Evolutionary conservation across 306 rosid species (phyloP), one percentile per base, ranked within the genome.

Genomic region (Lupinus albus): DNA sequence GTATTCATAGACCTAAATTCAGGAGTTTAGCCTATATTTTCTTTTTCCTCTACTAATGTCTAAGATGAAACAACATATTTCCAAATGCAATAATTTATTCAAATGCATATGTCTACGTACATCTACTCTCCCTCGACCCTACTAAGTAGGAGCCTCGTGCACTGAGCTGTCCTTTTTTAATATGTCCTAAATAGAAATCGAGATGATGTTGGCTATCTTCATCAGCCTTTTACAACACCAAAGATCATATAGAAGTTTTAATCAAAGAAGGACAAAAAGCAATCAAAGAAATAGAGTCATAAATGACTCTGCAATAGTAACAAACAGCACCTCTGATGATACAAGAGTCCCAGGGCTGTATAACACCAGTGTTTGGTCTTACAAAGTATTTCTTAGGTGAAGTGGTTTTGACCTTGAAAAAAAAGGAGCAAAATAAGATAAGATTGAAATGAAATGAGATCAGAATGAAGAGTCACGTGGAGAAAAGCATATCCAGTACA

Each of bases 371-470:
- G 79, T 93, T 93, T 21, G 99, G 99, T 52, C 99, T 91, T 61
- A 93, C 99, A 21, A 90, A 93, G 84, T 90, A 93, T 84, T 83
- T 93, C 81, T 90, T 93, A 2, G 99, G 99, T 1, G 99, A 93
- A 75, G 99, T 93, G 41, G 99, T 90, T 86, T 93, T 93, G 79
- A 93, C 99, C 99, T 93, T 73, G 13, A 11, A 80, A 78, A 32
- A 18, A 78, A 32, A 18, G 78, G 30, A 79, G 30, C 0, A 14
- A 76, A 59, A 2, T 48, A 68, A 10, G n/a, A 71, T 6, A 49
- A 42, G 33, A 30, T 57, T 49, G 8, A 33, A 70, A 76, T 54
- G 3, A 42, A 49, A 39, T 12, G 17, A 72, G 48, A 60, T 58
- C 11, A 50, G 42, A 39, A 30, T 6, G 30, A 74, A 64, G 20